phyloP scores from a whole-genome alignment of 495 filamentous ascomycete genomes.

The Podospora australis region DNA sequence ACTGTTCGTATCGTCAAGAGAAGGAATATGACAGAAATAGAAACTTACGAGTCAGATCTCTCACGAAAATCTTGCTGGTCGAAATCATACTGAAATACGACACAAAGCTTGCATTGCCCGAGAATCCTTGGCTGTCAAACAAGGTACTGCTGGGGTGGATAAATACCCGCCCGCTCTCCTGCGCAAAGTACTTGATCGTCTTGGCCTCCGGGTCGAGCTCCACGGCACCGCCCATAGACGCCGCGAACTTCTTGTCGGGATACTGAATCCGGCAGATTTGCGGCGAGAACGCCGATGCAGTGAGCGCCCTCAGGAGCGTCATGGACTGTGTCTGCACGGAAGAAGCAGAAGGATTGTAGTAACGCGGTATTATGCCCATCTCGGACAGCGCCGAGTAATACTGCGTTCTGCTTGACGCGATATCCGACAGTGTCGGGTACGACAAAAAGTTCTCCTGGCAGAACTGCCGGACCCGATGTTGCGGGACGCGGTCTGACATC shows the following conservation, averaged over 20 bases:
- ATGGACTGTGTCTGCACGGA: slow-evolving; percentile 32
- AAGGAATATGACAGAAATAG: not conserved
- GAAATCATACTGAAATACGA: slow-evolving; percentile 86
- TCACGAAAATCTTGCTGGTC: slow-evolving; percentile 80
- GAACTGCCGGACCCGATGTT: slow-evolving; percentile 64
- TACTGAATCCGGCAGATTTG: slow-evolving; percentile 86
- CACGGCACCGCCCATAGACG: slow-evolving; percentile 75
- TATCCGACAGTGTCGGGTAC: slow-evolving; percentile 74
- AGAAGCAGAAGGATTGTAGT: slow-evolving; percentile 13
- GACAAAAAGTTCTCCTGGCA: slow-evolving; percentile 88
- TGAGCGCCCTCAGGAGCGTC: slow-evolving; percentile 71
- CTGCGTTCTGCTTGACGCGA: slow-evolving; percentile 76
- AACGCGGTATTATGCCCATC: slow-evolving; percentile 62
- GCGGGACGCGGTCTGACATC: slow-evolving; percentile 44
- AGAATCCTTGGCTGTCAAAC: slow-evolving; percentile 71
- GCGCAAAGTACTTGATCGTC: slow-evolving; percentile 85
- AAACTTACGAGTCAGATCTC: slow-evolving; percentile 78
- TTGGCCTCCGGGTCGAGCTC: slow-evolving; percentile 88
- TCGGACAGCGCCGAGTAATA: slow-evolving; percentile 82
- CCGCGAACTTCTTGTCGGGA: slow-evolving; percentile 90
- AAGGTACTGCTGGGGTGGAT: slow-evolving; percentile 83
- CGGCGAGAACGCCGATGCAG: slow-evolving; percentile 87
- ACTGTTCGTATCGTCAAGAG: slow-evolving; percentile 5
- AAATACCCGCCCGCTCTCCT: slow-evolving; percentile 83
- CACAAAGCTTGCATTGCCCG: slow-evolving; percentile 62